Conservation (phyloP, 106 monocot genomes). For the Dendrobium huoshanense region DNA sequence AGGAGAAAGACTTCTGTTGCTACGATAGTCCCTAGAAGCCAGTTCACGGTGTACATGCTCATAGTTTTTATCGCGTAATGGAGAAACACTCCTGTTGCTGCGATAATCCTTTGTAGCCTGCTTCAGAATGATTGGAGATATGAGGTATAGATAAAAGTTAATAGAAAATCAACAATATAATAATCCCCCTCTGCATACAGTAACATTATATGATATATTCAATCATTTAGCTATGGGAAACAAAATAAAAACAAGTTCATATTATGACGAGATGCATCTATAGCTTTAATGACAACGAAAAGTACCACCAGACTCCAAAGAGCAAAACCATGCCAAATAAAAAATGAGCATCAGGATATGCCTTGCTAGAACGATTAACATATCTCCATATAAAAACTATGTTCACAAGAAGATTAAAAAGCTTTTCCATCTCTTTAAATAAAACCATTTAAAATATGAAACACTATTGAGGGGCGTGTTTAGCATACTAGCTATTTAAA, state of each 20-base stretch:
- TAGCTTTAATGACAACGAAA: neutral
- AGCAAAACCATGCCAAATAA: too few relatives aligned
- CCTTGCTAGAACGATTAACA: neutral
- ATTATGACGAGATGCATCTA: neutral
- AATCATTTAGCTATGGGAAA: neutral
- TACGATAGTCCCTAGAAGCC: neutral
- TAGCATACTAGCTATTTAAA: neutral
- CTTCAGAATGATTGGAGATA: neutral
- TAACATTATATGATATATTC: neutral
- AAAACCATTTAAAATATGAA: too few relatives aligned
- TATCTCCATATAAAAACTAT: neutral
- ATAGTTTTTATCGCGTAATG: conserved; percentile 38
- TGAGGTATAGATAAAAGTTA: neutral
- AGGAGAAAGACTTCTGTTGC: conserved; percentile 54
- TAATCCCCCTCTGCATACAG: neutral
- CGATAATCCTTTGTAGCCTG: conserved; percentile 6
- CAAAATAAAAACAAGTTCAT: neutral
- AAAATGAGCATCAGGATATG: too few relatives aligned
- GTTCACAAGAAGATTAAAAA: too few relatives aligned
- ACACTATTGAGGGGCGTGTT: neutral
- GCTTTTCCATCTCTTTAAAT: too few relatives aligned
- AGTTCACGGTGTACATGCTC: neutral
- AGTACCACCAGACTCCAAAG: neutral
- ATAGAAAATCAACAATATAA: neutral
- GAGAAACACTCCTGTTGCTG: conserved; percentile 46